Evolutionary conservation across 495 filamentous ascomycete genomes (phyloP), one percentile per base, ranked within the genome.

Genomic region (Hyaloscypha hepaticicola): DNA sequence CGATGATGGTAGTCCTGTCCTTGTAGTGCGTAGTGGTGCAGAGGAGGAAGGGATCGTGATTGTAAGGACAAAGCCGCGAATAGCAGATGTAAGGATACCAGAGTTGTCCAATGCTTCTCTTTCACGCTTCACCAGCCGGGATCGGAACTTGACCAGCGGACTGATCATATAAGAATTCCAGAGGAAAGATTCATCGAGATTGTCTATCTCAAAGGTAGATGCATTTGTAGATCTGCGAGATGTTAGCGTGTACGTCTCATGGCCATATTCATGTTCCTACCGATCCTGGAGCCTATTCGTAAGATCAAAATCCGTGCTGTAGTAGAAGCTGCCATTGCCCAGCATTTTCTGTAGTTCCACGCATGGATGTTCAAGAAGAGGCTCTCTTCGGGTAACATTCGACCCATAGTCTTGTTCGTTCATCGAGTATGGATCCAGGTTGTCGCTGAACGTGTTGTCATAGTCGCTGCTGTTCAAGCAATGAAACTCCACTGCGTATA

Each of bases 151-250:
- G 48, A 98, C 87, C 59, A 99, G 82, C 8, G 96, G 93, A 61
- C 88, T 83, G 64, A 99, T 96, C 93, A 99, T 98, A 76, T 95
- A 96, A 11, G 90, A 92, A 69, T 99, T 99, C 95, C 95, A 99
- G 28, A 99, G 77, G 77, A 96, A 97, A 7, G 89, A 88, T 64
- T 90, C 88, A 75, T 99, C 91, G 31, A 97, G 85, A 58, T 87
- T 88, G 62, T 91, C 90, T 61, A 93, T 88, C 69, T 92, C 90
- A 66, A 95, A 92, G 21, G 85, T 80, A 22, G 85, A 70, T 27
- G 74, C 72, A 64, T 89, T 80, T 72, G 83, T 77, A 55, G 79
- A 77, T 66, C 78, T 82, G 66, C 4, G 64, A 48, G 16, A 52
- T 31, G 65, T 69, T 72, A 53, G 76, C 69, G 48, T 61, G 11